A percentile compares a stretch with the other conserved stretches of the same genome.
phyloP scores from a whole-genome alignment of 2,329 filamentous ascomycete genomes.

The Pseudogymnoascus verrucosus region DNA sequence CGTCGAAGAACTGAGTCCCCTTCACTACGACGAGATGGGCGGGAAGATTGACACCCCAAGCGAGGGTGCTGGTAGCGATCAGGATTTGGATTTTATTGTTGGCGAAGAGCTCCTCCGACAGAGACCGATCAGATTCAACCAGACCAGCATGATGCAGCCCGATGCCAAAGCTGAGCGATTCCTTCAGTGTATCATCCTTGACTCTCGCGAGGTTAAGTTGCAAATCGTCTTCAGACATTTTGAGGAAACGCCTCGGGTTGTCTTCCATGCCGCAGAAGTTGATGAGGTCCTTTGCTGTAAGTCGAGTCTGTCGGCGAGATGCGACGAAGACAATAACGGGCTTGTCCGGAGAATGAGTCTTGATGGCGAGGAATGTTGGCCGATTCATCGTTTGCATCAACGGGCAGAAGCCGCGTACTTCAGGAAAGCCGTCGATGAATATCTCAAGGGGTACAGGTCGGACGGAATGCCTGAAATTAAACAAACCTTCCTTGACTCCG shows the following conservation, averaged over 20 bases:
- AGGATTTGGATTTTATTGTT: constrained; percentile 98
- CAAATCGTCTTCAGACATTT: constrained; percentile 91
- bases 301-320: constrained; percentile 84
- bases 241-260: constrained; percentile 84
- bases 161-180: constrained; percentile 95
- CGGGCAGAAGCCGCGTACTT: constrained; percentile 90
- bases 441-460: constrained; percentile 92
- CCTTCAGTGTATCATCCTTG: constrained; percentile 85
- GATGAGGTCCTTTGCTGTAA: constrained; percentile 93
- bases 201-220: constrained; percentile 80
- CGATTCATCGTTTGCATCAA: constrained; percentile 99
- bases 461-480: constrained; percentile 96
- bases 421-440: constrained; percentile 95
- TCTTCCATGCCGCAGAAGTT: constrained; percentile 99
- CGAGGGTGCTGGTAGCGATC: constrained; percentile 89
- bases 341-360: constrained; percentile 91
- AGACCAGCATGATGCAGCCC: constrained; percentile 95
- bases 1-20: constrained; percentile 95
- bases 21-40: constrained; percentile 97
- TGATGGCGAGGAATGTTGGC: constrained; percentile 92
- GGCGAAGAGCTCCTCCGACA: constrained; percentile 89
- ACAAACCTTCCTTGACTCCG: constrained; percentile 88
- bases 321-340: constrained; percentile 98
- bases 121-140: constrained; percentile 84
- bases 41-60: constrained; percentile 96